Percentiles rank a stretch among this genome's conserved stretches.
phyloP scores from a whole-genome alignment of 2,329 filamentous ascomycete species.

The Cryphonectria carpinicola region DNA sequence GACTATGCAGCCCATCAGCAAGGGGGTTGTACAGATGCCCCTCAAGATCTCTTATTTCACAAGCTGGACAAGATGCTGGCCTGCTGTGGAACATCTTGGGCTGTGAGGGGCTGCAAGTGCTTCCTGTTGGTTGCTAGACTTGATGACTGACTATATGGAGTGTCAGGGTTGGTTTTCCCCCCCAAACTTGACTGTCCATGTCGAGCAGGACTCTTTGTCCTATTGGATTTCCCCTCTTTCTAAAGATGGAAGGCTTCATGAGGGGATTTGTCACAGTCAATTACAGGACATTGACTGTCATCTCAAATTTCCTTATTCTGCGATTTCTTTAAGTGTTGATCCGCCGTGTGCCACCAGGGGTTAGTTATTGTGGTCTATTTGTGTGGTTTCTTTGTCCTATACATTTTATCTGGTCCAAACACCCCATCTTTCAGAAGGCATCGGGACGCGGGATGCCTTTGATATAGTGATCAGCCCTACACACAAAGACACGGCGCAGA shows the following conservation, averaged over 20 bases:
- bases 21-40: not conserved
- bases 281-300: not conserved
- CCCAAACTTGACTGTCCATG: too few species aligned
- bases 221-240: too few species aligned
- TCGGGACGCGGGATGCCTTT: not conserved
- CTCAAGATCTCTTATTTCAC: not conserved
- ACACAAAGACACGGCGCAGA: slow-evolving; percentile 10
- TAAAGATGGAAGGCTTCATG: not conserved
- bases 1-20: not conserved
- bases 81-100: not conserved
- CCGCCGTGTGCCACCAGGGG: not conserved
- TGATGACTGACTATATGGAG: too few species aligned
- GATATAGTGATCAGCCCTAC: not conserved
- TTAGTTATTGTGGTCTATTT: not conserved
- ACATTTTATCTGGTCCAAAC: not conserved
- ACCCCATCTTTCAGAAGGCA: not conserved
- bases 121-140: not conserved
- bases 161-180: too few species aligned
- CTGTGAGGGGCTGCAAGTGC: not conserved
- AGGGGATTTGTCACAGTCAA: not conserved
- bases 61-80: not conserved
- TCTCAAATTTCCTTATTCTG: not conserved
- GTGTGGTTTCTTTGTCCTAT: not conserved
- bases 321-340: not conserved
- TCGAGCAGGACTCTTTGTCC: too few species aligned